Conservation (phyloP, 805 yeast genomes). For the Metschnikowia koreensis region DNA sequence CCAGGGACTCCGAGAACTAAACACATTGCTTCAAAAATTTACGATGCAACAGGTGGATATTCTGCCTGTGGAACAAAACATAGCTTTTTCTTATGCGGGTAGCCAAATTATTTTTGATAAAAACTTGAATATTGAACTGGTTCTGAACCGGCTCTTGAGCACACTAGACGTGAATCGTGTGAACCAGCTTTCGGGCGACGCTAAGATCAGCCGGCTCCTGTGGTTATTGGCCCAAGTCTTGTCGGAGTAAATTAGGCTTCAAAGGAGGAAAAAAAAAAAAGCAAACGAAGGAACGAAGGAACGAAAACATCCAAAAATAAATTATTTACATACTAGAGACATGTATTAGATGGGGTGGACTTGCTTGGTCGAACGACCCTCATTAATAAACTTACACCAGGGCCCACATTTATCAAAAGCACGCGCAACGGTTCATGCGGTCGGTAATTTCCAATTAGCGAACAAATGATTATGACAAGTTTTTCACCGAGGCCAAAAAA, state of each 20-base stretch:
- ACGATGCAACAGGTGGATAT: slow-evolving; percentile 7
- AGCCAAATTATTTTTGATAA: slow-evolving; percentile 6
- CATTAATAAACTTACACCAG: no score
- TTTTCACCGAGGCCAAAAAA: no score
- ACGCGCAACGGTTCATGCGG: no score
- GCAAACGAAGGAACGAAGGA: neutral
- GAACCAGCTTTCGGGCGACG: slow-evolving; percentile 8
- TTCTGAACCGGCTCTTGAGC: neutral
- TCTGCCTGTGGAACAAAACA: neutral
- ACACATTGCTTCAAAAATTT: slow-evolving; percentile 10
- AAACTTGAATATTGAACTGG: slow-evolving; percentile 9
- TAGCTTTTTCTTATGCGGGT: neutral
- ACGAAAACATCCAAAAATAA: no score
- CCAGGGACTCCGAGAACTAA: slow-evolving; percentile 17
- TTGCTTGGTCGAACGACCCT: no score
- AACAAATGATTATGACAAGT: no score
- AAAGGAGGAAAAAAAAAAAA: neutral
- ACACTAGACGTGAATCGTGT: slow-evolving; percentile 3
- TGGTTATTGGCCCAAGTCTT: neutral
- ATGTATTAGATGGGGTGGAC: no score
- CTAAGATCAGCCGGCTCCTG: neutral
- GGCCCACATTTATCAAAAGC: no score
- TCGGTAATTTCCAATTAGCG: no score
- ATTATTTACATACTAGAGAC: no score
- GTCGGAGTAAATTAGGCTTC: neutral